Evolutionary conservation across 2,329 filamentous ascomycete species (phyloP), one percentile per base, ranked within the genome.

Genomic region (Hypoxylon sp.): DNA sequence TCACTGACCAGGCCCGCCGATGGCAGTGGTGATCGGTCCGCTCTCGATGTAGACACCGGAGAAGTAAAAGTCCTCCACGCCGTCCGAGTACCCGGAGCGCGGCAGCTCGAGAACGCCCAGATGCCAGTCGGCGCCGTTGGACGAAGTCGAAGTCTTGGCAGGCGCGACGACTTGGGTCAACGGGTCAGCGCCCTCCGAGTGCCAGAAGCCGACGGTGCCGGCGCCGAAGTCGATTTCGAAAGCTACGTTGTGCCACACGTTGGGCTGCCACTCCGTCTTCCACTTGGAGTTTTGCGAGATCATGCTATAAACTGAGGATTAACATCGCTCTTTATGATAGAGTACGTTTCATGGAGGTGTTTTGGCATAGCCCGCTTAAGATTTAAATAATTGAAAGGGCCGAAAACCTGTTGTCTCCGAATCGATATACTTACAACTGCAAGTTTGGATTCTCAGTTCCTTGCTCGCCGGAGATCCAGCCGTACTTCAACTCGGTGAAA

Each of bases 401-500:
- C n/a, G 36, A 9, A 16, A 18, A 7, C 1, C 8, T 38, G 6
- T 38, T 14, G 4, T 16, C 1, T 7, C 18, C 5, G 33, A 38
- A 30, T 22, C 3, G 20, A 16, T 11, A 4, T n/a, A 63, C 65
- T 48, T 38, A 68, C 65, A 90, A 93, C 73, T 88, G 86, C 67
- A 92, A 81, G 69, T 85, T 83, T 33, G 82, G 79, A 67, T 85
- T 81, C 36, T 76, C 77, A 18, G 80, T 79, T 48, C 80, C 82
- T 36, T 74, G 67, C 71, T 82, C 81, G 59, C 83, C 83, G 40
- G 78, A 79, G 53, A 89, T 81, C 84, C 85, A 87, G 54, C 90
- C 90, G 65, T 87, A 88, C 81, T 92, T 92, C 76, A 93, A 78
- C 80, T 92, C 90, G n/a, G 89, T 91, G 77, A 92, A 92, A 78